Evolutionary conservation across 371 early-diverging fungal species (phyloP).

Genomic region (Mortierella sp.): DNA sequence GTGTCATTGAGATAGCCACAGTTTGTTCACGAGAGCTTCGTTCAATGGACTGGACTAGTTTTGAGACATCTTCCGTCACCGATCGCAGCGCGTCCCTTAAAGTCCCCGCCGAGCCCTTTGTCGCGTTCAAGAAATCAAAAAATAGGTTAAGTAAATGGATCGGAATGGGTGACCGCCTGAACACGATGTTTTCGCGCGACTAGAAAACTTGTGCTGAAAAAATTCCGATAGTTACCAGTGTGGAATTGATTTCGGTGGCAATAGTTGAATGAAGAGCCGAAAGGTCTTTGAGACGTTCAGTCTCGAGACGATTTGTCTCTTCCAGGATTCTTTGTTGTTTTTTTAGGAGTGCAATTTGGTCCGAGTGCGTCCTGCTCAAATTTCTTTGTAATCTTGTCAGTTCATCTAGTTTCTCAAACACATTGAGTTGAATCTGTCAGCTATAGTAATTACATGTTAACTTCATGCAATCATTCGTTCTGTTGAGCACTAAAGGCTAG

Average conservation of each 20-base stretch:
- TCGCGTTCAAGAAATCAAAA: background rate
- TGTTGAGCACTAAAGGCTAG: background rate
- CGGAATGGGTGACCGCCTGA: background rate
- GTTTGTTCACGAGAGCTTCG: constrained; percentile 16
- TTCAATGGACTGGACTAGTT: constrained; percentile 8
- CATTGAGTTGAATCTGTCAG: background rate
- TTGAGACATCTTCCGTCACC: constrained; percentile 21
- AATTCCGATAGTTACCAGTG: constrained; percentile 17
- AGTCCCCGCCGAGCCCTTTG: constrained; percentile 13
- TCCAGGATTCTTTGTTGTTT: constrained; percentile 21
- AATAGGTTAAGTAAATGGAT: background rate
- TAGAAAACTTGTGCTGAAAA: too few species aligned
- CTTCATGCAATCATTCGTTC: too few species aligned
- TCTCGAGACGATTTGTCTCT: constrained; percentile 28
- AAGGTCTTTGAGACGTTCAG: constrained; percentile 10
- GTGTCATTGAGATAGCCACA: constrained; percentile 12
- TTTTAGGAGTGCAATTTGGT: constrained; percentile 23
- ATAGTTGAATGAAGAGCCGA: constrained; percentile 17
- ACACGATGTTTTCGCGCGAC: too few species aligned
- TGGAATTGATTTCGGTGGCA: constrained; percentile 6
- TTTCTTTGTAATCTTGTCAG: constrained; percentile 27
- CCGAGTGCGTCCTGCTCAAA: constrained; percentile 25
- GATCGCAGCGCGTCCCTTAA: constrained; percentile 13
- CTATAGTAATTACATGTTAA: background rate
- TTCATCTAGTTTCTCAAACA: constrained; percentile 20